Conservation (phyloP, 805 yeast genomes). For the Ogataea paradorogensis region DNA sequence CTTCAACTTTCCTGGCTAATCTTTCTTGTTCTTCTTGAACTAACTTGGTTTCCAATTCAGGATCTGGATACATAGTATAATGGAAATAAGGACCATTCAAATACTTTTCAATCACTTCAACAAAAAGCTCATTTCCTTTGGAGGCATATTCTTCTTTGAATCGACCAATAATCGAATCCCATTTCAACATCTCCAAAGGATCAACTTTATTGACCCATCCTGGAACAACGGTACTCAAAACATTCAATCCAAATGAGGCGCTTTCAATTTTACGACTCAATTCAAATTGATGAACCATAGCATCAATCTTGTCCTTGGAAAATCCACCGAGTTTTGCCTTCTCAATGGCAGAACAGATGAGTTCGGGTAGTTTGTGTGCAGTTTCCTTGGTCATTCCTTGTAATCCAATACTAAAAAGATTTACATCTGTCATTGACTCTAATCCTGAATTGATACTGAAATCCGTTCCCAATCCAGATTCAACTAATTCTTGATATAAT, state of each 20-base stretch:
- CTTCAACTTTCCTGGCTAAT: slow-evolving; percentile 41
- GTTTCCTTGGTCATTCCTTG: slow-evolving; percentile 61
- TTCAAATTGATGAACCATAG: slow-evolving; percentile 85
- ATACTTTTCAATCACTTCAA: slow-evolving; percentile 52
- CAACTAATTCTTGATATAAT: slow-evolving; percentile 81
- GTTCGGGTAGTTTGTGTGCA: slow-evolving; percentile 45
- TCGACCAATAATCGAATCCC: slow-evolving; percentile 53
- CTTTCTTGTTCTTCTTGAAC: slow-evolving; percentile 56
- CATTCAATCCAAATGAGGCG: slow-evolving; percentile 82
- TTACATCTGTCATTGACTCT: slow-evolving; percentile 73
- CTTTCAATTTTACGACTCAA: slow-evolving; percentile 79
- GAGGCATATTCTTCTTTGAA: slow-evolving; percentile 60
- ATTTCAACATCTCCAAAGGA: slow-evolving; percentile 65
- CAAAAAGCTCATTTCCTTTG: slow-evolving; percentile 57
- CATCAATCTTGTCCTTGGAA: slow-evolving; percentile 65
- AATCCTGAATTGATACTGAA: slow-evolving; percentile 85
- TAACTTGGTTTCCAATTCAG: slow-evolving; percentile 48
- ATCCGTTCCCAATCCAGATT: slow-evolving; percentile 80
- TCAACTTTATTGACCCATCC: slow-evolving; percentile 83
- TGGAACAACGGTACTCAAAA: slow-evolving; percentile 72
- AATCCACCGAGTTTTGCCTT: slow-evolving; percentile 46
- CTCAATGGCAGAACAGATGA: slow-evolving; percentile 46
- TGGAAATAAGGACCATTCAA: slow-evolving; percentile 57
- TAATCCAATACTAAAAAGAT: slow-evolving; percentile 80
- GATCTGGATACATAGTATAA: slow-evolving; percentile 74